Evolutionary conservation across 2,329 filamentous ascomycete genomes (phyloP).

Genomic region (Aspergillus chevalieri): DNA sequence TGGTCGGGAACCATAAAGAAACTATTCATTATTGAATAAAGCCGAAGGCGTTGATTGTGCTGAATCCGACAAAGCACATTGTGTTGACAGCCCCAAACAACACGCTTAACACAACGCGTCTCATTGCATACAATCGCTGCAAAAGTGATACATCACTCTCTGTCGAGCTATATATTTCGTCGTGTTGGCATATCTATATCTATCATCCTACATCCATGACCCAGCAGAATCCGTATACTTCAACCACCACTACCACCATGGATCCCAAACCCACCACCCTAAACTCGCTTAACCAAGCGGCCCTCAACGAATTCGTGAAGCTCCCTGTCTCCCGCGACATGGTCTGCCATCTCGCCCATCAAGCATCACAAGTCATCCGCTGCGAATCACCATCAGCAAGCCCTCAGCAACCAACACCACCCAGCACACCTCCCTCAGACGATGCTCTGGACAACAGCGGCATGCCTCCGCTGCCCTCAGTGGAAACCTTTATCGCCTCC

Average conservation of each 20-base stretch:
- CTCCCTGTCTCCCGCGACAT: slow-evolving; percentile 44
- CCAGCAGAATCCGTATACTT: slow-evolving; percentile 1
- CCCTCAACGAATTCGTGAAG: slow-evolving; percentile 44
- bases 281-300: slow-evolving; percentile 33
- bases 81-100: background rate
- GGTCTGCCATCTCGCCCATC: slow-evolving; percentile 42
- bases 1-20: background rate
- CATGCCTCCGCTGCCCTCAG: slow-evolving; percentile 58
- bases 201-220: background rate
- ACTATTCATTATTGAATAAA: too few species aligned
- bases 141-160: too few species aligned
- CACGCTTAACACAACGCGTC: too few species aligned
- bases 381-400: slow-evolving; percentile 47
- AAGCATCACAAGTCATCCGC: slow-evolving; percentile 44
- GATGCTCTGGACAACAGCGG: slow-evolving; percentile 30
- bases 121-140: too few species aligned
- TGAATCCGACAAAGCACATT: background rate
- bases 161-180: background rate
- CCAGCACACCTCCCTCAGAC: slow-evolving; percentile 52
- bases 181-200: background rate
- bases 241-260: slow-evolving; percentile 10
- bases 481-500: slow-evolving; percentile 87
- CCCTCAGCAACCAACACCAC: slow-evolving; percentile 49
- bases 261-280: slow-evolving; percentile 5
- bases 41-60: too few species aligned